Evolutionary conservation across 108 stramenopile genomes (phyloP), one percentile per base, ranked within the genome.

Genomic region (Fistulifera pelliculosa): DNA sequence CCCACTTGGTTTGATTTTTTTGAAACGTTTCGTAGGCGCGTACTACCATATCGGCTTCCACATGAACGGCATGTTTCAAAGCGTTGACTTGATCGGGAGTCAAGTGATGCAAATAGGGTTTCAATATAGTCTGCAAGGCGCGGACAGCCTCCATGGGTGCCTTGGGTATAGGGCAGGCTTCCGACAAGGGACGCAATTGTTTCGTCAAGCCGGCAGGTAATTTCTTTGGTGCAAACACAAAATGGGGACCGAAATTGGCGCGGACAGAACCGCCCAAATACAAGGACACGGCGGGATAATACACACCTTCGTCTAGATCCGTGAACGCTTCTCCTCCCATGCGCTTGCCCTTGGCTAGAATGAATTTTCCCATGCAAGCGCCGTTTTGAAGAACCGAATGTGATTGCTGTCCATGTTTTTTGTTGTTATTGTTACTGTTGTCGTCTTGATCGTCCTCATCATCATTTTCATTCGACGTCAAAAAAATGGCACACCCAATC

Each of bases 351-450:
- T 70, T 64, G 25, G 71, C 48, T 14, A 80, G 41, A 52, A 74
- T 54, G 23, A 75, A 63, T 39, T 71, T 51, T 58, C 86, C 86
- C 80, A 89, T 74, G 25, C 76, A 66, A 47, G 50, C 39, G 19
- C 97, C 97, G 77, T 98, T 98, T 79, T 78, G 76, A 90, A 98
- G 66, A 96, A 94, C 3, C 80, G 71, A 52, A 98, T 90, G 44
- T 82, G 59, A 65, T 81, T 90, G 15, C 38, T 50, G 38, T 38
- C 31, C 8, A n/a, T 35, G 6, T 35, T 8, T 35, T 11, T 35
- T 41, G 18, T 7, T 38, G 39, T 27, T 60, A 35, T 26, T 19
- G 28, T 3, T 8, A 35, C 31, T 35, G 8, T 8, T 8, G 35
- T 21, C 41, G n/a, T 28, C n/a, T 51, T 60, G 12, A 39, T 43